Conservation (phyloP, 1,284 basidiomycete species). For the Inonotus hispidus region DNA sequence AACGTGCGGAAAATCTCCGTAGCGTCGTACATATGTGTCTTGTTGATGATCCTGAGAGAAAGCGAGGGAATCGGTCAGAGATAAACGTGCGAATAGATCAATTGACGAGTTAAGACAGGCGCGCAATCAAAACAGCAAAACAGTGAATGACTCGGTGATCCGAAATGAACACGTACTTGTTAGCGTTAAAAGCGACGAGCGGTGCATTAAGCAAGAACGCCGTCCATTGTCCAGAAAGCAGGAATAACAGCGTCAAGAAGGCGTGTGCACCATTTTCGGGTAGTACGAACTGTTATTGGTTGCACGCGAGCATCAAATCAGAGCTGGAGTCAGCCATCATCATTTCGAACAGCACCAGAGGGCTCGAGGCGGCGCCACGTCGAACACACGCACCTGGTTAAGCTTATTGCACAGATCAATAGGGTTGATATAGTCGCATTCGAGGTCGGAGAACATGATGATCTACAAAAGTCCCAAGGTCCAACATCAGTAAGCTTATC, state of each 20-base stretch:
- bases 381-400: conserved; percentile 71
- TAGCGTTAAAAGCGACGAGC: conserved; percentile 86
- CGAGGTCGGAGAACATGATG: conserved; percentile 99
- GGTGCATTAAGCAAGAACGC: conserved; percentile 92
- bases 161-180: conserved; percentile 65
- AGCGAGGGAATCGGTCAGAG: background rate
- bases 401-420: conserved; percentile 99
- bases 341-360: background rate
- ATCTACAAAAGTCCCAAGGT: conserved; percentile 54
- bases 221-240: conserved; percentile 94
- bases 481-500: conserved; percentile 1
- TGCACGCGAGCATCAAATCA: background rate
- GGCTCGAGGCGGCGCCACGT: conserved; percentile 17
- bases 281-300: conserved; percentile 76
- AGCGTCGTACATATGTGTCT: conserved; percentile 98
- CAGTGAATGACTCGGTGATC: background rate
- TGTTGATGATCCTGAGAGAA: conserved; percentile 75
- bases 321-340: background rate
- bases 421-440: conserved; percentile 99
- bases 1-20: conserved; percentile 99
- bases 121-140: too few relatives aligned
- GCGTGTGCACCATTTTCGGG: conserved; percentile 96
- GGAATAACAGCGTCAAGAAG: conserved; percentile 82
- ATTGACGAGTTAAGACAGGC: background rate
- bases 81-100: background rate